Evolutionary conservation across 805 yeast species (phyloP), one percentile per base, ranked within the genome.

Genomic region (Cyberlindnera mississippiensis): DNA sequence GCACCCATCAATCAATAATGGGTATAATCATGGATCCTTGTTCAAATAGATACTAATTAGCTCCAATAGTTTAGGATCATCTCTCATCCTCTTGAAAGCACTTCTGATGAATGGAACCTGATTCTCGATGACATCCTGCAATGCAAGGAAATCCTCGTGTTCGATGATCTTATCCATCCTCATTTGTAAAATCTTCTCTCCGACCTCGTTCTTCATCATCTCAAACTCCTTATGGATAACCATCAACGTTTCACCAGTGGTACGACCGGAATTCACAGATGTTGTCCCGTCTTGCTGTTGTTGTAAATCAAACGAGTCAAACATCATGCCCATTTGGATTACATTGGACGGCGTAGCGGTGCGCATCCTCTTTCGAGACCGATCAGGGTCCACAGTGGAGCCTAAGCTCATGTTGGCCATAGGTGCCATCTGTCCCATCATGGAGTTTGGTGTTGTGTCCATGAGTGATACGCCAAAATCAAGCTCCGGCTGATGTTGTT

Each of bases 201-300:
- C 45, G 3, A 56, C 55, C 10, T 41, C 46, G 14, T 28, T 14
- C 37, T 48, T 53, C 56, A 56, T 54, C 18, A 31, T 26, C 35
- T 52, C 56, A 38, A 49, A 44, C 27, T 52, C 55, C 18, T 49
- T 50, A 30, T 54, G 54, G 12, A 54, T 49, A 7, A 38, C 42
- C 28, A 54, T 34, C 7, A 52, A 41, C 2, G 59, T 51, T 14
- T 54, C 57, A 4, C 59, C 59, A 7, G 54, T 38, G 13, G 48
- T 40, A 16, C 47, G 32, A 1, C 41, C 43, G 12, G 14, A 15
- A 14, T 14, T 24, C 2, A 28, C 38, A 5, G 29, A 29, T 24
- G 37, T 8, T n/a, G 35, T 4, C 19, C 19, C 18, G 24, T 32
- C 14, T 12, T 28, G 28, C 3, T 14, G 13, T 17, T 38, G 40